Evolutionary conservation across 1,284 basidiomycete genomes (phyloP).

Genomic region (Ganoderma boninense): DNA sequence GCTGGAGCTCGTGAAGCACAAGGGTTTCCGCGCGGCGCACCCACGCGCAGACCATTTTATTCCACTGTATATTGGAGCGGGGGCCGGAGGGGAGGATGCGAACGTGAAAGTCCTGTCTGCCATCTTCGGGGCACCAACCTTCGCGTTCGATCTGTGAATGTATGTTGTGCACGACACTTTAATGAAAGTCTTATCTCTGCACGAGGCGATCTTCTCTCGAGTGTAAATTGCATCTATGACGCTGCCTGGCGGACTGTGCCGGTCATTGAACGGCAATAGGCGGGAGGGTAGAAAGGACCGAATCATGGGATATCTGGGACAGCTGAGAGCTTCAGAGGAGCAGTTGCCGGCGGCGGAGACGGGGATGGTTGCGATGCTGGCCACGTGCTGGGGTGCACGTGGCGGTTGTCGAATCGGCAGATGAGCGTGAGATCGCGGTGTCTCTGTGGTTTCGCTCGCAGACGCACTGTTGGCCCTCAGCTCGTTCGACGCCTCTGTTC

Average conservation of each 20-base stretch:
- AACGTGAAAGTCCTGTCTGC: slow-evolving; percentile 57
- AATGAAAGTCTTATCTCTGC: background rate
- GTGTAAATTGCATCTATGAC: background rate
- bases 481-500: slow-evolving; percentile 6
- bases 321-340: background rate
- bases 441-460: slow-evolving; percentile 14
- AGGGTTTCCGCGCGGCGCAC: slow-evolving; percentile 69
- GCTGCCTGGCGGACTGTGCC: background rate
- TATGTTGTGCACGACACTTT: background rate
- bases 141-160: slow-evolving; percentile 65
- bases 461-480: background rate
- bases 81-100: slow-evolving; percentile 67
- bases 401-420: slow-evolving; percentile 25
- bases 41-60: slow-evolving; percentile 80
- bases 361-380: slow-evolving; percentile 1
- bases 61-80: slow-evolving; percentile 76
- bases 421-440: slow-evolving; percentile 16
- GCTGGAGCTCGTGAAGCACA: slow-evolving; percentile 60
- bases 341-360: background rate
- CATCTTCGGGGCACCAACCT: slow-evolving; percentile 64
- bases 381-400: slow-evolving; percentile 27
- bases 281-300: background rate
- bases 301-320: background rate
- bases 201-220: background rate
- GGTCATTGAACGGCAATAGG: background rate